phyloP scores from a whole-genome alignment of 2,329 filamentous ascomycete genomes.

The Cytospora piceicola region DNA sequence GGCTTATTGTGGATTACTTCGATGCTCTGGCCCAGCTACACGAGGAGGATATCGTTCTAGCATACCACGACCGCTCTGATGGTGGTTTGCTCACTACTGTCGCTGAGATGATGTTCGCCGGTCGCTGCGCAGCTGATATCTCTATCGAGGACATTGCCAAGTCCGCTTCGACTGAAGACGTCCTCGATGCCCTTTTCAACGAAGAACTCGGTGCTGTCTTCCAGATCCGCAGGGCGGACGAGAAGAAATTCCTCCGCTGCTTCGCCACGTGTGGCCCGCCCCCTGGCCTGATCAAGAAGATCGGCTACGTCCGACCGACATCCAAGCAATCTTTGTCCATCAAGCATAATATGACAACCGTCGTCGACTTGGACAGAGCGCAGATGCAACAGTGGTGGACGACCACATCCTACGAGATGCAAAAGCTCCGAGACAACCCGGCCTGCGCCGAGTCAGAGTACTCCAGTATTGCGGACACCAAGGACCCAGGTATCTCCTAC shows the following conservation, averaged over 20 bases:
- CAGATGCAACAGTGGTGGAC: constrained; percentile 88
- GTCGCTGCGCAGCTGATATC: constrained; percentile 84
- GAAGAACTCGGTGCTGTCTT: constrained; percentile 96
- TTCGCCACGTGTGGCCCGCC: constrained; percentile 91
- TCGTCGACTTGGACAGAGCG: constrained; percentile 71
- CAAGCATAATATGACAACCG: constrained; percentile 67
- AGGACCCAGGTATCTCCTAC: constrained; percentile 83
- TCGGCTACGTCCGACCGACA: constrained; percentile 73
- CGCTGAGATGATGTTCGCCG: constrained; percentile 98
- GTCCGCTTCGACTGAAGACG: constrained; percentile 62
- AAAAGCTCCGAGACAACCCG: constrained; percentile 86
- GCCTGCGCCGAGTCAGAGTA: constrained; percentile 84
- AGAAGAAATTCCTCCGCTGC: constrained; percentile 83
- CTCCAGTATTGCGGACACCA: constrained; percentile 71
- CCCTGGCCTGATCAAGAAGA: constrained; percentile 78
- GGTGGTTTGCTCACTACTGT: constrained; percentile 90
- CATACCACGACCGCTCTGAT: constrained; percentile 93
- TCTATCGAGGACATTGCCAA: constrained; percentile 76
- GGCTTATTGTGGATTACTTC: constrained; percentile 86
- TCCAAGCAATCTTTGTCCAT: constrained; percentile 78
- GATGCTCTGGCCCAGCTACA: constrained; percentile 76
- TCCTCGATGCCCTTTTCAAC: constrained; percentile 86
- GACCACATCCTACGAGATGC: constrained; percentile 87
- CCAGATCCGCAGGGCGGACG: constrained; percentile 85
- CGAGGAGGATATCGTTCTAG: constrained; percentile 69